Evolutionary conservation across 1,139 yeast species (phyloP).

Genomic region (Pneumocystis murina): DNA sequence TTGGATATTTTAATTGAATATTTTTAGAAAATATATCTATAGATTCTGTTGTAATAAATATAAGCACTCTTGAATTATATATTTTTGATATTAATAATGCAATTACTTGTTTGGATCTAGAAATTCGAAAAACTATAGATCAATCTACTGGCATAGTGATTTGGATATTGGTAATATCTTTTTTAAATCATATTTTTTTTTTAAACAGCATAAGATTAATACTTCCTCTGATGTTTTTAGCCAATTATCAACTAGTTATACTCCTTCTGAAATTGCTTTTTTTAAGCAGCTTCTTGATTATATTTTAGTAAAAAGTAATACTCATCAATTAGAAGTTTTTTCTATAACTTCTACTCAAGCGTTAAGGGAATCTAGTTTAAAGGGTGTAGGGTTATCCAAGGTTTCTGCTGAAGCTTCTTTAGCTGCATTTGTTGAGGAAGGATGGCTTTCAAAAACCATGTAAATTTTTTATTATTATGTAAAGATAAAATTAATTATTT

Average conservation of each 20-base stretch:
- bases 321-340: not conserved
- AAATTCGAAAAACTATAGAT: constrained; percentile 1
- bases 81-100: not conserved
- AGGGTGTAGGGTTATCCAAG: not conserved
- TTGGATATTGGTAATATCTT: not conserved
- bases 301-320: not conserved
- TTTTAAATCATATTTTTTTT: not conserved
- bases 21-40: not conserved
- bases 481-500: not conserved
- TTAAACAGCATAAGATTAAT: not conserved
- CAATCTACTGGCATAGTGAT: not conserved
- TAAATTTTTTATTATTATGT: not conserved
- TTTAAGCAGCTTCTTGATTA: constrained; percentile 1
- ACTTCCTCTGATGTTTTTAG: not conserved
- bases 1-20: not conserved
- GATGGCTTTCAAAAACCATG: constrained; percentile 1
- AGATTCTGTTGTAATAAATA: not conserved
- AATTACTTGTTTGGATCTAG: not conserved
- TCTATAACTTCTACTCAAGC: constrained; percentile 2
- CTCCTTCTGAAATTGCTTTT: not conserved
- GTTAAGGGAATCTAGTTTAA: not conserved
- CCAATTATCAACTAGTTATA: not conserved
- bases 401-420: not conserved
- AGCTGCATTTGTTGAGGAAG: not conserved
- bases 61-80: not conserved